Base-by-base conservation (phyloP, 176 grass and related monocot genomes). In the Oryza meridionalis region DNA sequence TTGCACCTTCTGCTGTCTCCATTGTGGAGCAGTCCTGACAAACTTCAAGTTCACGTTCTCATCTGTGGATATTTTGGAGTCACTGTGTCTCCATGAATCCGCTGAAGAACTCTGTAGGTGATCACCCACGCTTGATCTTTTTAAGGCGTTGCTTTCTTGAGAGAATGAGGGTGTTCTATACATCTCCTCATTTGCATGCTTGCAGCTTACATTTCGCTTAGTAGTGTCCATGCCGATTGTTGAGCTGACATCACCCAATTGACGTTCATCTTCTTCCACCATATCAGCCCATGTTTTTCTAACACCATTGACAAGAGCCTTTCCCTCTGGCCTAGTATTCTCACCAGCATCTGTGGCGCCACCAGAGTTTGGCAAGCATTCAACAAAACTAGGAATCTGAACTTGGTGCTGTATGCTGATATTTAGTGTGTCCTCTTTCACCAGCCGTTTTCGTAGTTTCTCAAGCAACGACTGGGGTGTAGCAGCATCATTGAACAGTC, bases 261-360 rank as follows among this genome's bases (percentile, higher is more conserved):
- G 2, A 47, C 84, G 53, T 51, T 79, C 69, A 67, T 91, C 88
- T 72, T 92, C 86, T 50, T 91, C 83, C 33, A 84, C 72, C 80
- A 91, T 86, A 71, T 92, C 90, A 73, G 87, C 80, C 90, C 84
- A 89, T 9, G 80, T 84, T 89, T 83, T 87, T 53, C 29, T 82
- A 51, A 70, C 61, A 84, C 17, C 24, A 35, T 49, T 67, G 21
- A 55, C 76, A 49, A 69, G 62, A 19, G 29, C 42, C 14, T 75
- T 72, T n/a, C 64, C 81, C 37, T 73, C 78, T 44, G 75, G 68
- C 74, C 47, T 59, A 74, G 66, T 32, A 58, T 45, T 86, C 72
- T 72, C 66, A 32, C 42, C 81, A 86, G 65, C 65, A 65, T 70
- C 21, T n/a, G 25, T 47, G 42, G n/a, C n/a, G 53, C 33, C 59